Evolutionary conservation across 2,329 filamentous ascomycete species (phyloP), one percentile per base, ranked within the genome.

Genomic region (Clonostachys solani): DNA sequence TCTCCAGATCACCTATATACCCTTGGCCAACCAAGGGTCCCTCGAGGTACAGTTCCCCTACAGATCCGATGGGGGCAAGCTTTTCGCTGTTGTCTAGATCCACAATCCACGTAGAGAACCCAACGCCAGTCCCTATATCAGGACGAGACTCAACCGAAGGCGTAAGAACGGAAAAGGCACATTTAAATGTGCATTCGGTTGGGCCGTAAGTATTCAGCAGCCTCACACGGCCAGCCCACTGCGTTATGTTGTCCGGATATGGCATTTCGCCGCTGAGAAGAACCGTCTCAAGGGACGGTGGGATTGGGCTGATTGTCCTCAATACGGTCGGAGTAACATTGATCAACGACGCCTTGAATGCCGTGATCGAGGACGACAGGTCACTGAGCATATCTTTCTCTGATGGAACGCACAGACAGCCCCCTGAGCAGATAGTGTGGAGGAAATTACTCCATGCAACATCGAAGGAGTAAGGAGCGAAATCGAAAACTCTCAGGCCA

Each of bases 351-450:
- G 49, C 52, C 66, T 42, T 65, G 60, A n/a, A 65, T 63, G 60
- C 67, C 65, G 50, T 72, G 71, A 71, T 69, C 10, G 64, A 63
- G 5, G 62, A 64, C 18, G 64, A 64, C 13, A 77, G 53, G 46
- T 73, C 62, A 48, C 77, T 75, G 45, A 77, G 65, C 5, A 75
- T 68, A 44, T 76, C 70, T 33, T 72, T 66, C 17, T 80, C 77
- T 2, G 73, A 75, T 2, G 76, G 73, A 15, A 80, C 72, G 52
- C 74, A 77, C 10, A 78, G 62, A 47, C 72, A 75, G 9, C 72
- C 75, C 33, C 75, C 75, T 2, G 41, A 36, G 12, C 41, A 29
- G 1, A 60, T 47, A 2, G 52, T 46, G 4, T 42, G 46, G 12
- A 56, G 50, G 1, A 49, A 40, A 6, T 56, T 49, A 1, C 42